Evolutionary conservation across 2,329 filamentous ascomycete species (phyloP), one percentile per base, ranked within the genome.

Genomic region (Chaetomiaceae sp.): DNA sequence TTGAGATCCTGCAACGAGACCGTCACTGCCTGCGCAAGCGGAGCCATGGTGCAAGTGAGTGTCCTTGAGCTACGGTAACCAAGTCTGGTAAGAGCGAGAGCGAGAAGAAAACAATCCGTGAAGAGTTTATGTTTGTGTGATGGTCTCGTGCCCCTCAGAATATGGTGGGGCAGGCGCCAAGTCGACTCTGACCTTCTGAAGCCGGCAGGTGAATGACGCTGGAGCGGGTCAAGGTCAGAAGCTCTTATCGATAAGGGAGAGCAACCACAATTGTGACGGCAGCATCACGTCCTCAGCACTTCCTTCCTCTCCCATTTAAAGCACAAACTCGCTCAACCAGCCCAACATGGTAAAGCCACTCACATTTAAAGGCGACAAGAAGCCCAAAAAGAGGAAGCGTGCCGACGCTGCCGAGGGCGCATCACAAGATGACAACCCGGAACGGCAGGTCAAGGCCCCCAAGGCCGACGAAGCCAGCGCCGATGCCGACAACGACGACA

Each of bases 321-420:
- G 14, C 22, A 36, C 6, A 34, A 17, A 14, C 5, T 9, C 31
- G 25, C 20, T 37, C 25, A 9, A 37, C 14, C 31, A 38, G 20
- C 19, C n/a, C 46, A 48, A 37, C 25, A 94, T 94, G 88, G 86
- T 95, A 63, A 96, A 95, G 70, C 85, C 92, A 44, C 81, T 99
- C 54, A 79, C 84, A 45, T 99, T 99, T 79, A 99, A 99, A 74
- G 94, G 94, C 77, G 94, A 99, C 74, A 96, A 95, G 72, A 94
- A 94, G 74, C 75, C 82, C 55, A 96, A 94, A 72, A 96, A 96
- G 78, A 82, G 90, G 69, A 96, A 96, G 79, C 84, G 88, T 63
- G 72, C 79, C 47, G 76, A 78, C 43, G 72, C 73, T 44, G 75
- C 77, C 48, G 74, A 74, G 39, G 76, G 82, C 39, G 73, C 77